Percentiles rank a stretch among this genome's conserved stretches.
These are phyloP conservation scores for Cryphonectria carpinicola DNA, from an alignment of 2,329 filamentous ascomycete genomes.

Conservation along the genomic window DNA sequence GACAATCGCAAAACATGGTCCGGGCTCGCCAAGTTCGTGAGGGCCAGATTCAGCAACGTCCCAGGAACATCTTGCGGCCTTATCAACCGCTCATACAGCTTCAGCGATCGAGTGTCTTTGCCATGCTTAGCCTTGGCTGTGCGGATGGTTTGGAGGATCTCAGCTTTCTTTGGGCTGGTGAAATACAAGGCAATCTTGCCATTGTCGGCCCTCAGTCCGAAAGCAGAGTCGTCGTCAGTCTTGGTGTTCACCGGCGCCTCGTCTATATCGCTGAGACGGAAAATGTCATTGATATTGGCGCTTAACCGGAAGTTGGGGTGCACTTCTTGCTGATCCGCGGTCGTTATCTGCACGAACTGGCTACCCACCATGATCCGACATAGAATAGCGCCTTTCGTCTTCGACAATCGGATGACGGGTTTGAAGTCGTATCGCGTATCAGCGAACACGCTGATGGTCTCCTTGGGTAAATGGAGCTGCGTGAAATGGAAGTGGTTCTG, in stretches of 20 bases:
- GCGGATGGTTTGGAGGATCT: constrained; percentile 66
- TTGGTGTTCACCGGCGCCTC: constrained; percentile 68
- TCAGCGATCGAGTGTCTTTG: constrained; percentile 64
- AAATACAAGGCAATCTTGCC: constrained; percentile 76
- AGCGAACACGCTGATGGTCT: constrained; percentile 70
- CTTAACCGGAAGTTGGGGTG: constrained; percentile 64
- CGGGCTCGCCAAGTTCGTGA: constrained; percentile 67
- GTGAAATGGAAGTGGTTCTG: constrained; percentile 69
- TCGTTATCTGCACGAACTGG: constrained; percentile 72
- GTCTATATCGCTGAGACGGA: constrained; percentile 68
- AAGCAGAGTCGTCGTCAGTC: constrained; percentile 68
- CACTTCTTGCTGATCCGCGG: constrained; percentile 70
- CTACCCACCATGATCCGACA: constrained; percentile 70
- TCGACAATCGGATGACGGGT: constrained; percentile 66
- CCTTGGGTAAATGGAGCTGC: constrained; percentile 69
- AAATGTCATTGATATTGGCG: constrained; percentile 71
- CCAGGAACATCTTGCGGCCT: constrained; percentile 73
- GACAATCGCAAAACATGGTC: constrained; percentile 64
- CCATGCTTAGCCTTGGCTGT: constrained; percentile 66
- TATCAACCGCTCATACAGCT: constrained; percentile 67
- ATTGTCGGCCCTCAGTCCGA: constrained; percentile 69
- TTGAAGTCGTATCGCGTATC: constrained; percentile 70
- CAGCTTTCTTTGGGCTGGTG: constrained; percentile 65
- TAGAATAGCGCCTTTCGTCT: constrained; percentile 72
- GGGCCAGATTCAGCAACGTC: constrained; percentile 67